Evolutionary conservation across 1,284 basidiomycete genomes (phyloP), one percentile per base, ranked within the genome.

Genomic region (Trichosporon coremiiforme): DNA sequence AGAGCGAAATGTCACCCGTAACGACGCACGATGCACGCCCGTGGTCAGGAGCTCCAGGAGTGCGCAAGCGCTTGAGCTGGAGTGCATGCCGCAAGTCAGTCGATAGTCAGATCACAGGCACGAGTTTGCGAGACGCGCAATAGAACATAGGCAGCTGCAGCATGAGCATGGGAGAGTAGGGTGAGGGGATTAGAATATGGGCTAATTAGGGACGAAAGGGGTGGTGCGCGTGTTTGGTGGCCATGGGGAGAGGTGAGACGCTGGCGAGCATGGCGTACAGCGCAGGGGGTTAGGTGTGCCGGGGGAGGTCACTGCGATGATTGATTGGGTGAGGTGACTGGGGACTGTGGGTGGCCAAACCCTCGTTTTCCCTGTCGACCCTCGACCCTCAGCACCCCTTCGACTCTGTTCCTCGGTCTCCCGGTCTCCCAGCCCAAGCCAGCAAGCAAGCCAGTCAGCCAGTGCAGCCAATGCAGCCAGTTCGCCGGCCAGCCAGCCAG

Each of bases 341-440:
- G 47, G 47, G 47, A 53, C 47, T n/a, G n/a, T 53, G 47, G 47
- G 47, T 53, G 47, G 47, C 47, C 47, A n/a, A 53, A 53, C 47
- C 47, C 47, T 53, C 47, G 20, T n/a, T 53, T 53, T 53, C 47
- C 47, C 47, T 53, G 47, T n/a, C n/a, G n/a, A n/a, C n/a, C n/a
- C n/a, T n/a, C n/a, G n/a, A n/a, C n/a, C n/a, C n/a, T n/a, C n/a
- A n/a, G 20, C 17, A 22, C n/a, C 47, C 47, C 47, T 22, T 15
- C 15, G 4, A n/a, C 47, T 53, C 47, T 53, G 47, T 20, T 53
- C 47, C 47, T 53, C n/a, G n/a, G n/a, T n/a, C n/a, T n/a, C n/a
- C n/a, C 47, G 47, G 47, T 53, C 47, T 53, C 47, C n/a, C 33
- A 33, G 33, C 33, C n/a, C 47, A n/a, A 53, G 20, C 47, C n/a